Evolutionary conservation across 805 yeast species (phyloP), one percentile per base, ranked within the genome.

Genomic region (Ogataea paraovalis): DNA sequence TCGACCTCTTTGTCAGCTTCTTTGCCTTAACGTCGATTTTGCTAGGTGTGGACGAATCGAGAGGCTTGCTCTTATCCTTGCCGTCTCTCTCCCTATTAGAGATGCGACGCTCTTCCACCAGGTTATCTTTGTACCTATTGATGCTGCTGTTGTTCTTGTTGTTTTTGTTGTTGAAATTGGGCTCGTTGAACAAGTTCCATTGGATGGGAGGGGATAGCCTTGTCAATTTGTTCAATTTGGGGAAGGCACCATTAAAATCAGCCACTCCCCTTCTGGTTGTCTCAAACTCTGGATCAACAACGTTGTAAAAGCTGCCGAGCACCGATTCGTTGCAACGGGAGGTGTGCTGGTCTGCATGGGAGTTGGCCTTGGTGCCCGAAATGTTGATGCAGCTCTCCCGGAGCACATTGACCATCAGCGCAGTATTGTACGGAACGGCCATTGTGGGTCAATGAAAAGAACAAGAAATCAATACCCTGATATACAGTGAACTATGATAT

Each of bases 161-260:
- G 21, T 9, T 14, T 12, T 16, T 4, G 25, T 41, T 36, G 7
- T 34, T 40, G 23, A 20, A 20, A 4, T n/a, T 34, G 2, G 43
- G 40, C 16, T 27, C 42, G 32, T 39, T 42, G 36, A 43, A 43
- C 8, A 39, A 33, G 37, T 33, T 39, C 47, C 37, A 37, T 21
- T 39, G 46, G 43, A 46, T 44, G 16, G 46, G 46, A 18, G 46
- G 46, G 8, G 43, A 39, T 2, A 14, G 16, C 3, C 33, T 22
- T 3, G 25, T 5, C 5, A 39, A 18, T 6, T 20, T 10, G 13
- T 18, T 20, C 13, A 44, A 18, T 21, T 16, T 39, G 3, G 43
- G 43, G 34, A 44, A 44, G n/a, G 33, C 37, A 13, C 14, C 18
- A 6, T 13, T 3, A 4, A 18, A 16, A 20, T 39, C 39, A n/a